Percentiles rank a stretch among this genome's conserved stretches.
phyloP scores from a whole-genome alignment of 2,329 filamentous ascomycete genomes.

The Macrophomina tecta region DNA sequence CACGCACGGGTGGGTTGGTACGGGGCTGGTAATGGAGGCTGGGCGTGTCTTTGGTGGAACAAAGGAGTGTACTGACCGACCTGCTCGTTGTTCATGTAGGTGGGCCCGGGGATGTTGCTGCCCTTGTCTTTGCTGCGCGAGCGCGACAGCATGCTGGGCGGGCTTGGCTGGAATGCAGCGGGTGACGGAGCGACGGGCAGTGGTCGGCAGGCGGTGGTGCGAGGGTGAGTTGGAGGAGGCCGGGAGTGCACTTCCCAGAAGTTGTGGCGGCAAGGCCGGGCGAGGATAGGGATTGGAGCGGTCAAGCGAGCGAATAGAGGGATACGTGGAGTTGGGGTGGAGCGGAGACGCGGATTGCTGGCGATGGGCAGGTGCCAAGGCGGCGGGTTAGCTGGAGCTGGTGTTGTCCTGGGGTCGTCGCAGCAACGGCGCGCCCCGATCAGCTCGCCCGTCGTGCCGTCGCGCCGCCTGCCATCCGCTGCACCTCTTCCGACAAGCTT shows the following conservation, averaged over 20 bases:
- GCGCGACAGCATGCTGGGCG: conserved; percentile 37
- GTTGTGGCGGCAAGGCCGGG: background rate
- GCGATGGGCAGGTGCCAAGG: conserved; percentile 14
- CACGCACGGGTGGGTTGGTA: conserved; percentile 28
- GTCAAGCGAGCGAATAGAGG: conserved; percentile 21
- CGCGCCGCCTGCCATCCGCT: too few species aligned
- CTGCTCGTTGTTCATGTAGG: conserved; percentile 45
- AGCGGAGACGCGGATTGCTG: conserved; percentile 14
- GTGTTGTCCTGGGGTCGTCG: conserved; percentile 11
- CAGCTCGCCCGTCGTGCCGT: too few species aligned
- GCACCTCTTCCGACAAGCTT: background rate
- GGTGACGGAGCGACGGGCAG: background rate
- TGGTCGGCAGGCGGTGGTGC: background rate
- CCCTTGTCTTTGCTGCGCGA: conserved; percentile 42
- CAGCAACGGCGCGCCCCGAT: background rate
- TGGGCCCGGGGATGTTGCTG: conserved; percentile 43
- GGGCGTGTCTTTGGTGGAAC: background rate
- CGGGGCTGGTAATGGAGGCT: background rate
- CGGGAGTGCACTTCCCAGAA: background rate
- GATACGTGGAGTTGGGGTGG: conserved; percentile 6
- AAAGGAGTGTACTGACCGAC: conserved; percentile 42
- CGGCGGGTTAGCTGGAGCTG: conserved; percentile 3
- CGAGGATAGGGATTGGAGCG: conserved; percentile 10
- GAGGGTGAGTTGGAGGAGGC: background rate
- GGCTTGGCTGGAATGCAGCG: conserved; percentile 28